Evolutionary conservation across 495 filamentous ascomycete genomes (phyloP), one percentile per base, ranked within the genome.

Genomic region (Daldinia loculata): DNA sequence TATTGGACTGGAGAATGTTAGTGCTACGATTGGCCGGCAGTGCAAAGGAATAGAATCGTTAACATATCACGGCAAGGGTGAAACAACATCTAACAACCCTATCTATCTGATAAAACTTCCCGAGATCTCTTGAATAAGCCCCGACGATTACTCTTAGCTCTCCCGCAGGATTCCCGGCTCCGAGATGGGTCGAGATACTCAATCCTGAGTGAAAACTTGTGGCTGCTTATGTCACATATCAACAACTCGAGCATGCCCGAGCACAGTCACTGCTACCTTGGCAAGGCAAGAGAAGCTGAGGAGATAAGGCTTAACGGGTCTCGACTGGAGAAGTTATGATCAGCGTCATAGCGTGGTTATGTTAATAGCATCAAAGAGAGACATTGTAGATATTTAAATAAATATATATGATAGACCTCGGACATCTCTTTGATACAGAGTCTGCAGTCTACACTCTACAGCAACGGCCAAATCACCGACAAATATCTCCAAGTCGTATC

Each of bases 211-310:
- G 50, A 26, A 53, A 30, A 26, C 27, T 14, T 53, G 24, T 53
- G 50, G 50, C 50, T 30, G 50, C 50, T 53, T 53, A 53, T 53
- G 26, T 53, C 50, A 53, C 50, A 15, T 3, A 53, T 53, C 12
- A 8, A n/a, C 50, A 17, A 30, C 26, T 26, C 14, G 50, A 53
- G 50, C 7, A 12, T 53, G 50, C 14, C 50, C 26, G 50, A 53
- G 11, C 26, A 30, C 26, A 8, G 50, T 53, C 50, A 7, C 24
- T 53, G 7, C 14, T 53, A 27, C 15, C 50, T 53, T 53, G 50
- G 50, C 26, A 3, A 30, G 26, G 50, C 14, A 30, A 24, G 26
- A 5, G 2, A 8, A 53, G 50, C 50, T 53, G 50, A 53, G 5
- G 50, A 53, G 24, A 29, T 24, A 30, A 53, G 50, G 50, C 50